A percentile compares a stretch with the other conserved stretches of the same genome.
Conservation (phyloP, 768 basidiomycete species). For the Ramaria sp. region DNA sequence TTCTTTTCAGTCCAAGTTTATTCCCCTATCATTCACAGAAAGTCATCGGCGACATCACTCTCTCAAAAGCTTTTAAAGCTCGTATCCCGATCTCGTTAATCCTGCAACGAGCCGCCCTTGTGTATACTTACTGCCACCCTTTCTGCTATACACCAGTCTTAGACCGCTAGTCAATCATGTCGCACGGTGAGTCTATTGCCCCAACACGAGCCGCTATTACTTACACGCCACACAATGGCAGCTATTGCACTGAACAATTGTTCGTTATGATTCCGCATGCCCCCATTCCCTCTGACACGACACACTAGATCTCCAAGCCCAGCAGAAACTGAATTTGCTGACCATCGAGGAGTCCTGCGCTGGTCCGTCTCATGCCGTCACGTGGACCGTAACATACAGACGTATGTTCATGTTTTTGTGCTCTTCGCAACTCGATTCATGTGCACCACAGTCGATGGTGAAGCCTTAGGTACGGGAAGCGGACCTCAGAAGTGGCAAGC, state of each 20-base stretch:
- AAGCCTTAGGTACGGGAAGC: constrained; percentile 34
- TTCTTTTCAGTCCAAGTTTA: not conserved
- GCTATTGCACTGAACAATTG: constrained; percentile 36
- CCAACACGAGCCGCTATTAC: not conserved
- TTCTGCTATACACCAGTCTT: not conserved
- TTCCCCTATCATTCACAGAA: not conserved
- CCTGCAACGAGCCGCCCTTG: not conserved
- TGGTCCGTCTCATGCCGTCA: constrained; percentile 30
- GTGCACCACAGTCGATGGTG: constrained; percentile 31
- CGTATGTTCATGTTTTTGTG: constrained; percentile 26
- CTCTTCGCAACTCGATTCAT: constrained; percentile 1
- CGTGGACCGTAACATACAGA: constrained; percentile 49
- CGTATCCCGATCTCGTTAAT: not conserved
- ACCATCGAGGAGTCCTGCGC: constrained; percentile 28
- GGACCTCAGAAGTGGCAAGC: constrained; percentile 30
- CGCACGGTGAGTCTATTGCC: not conserved
- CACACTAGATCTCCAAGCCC: constrained; percentile 31
- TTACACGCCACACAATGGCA: not conserved
- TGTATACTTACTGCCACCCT: not conserved
- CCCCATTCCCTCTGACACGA: not conserved
- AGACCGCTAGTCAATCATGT: not conserved
- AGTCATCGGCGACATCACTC: not conserved
- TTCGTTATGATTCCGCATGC: constrained; percentile 16
- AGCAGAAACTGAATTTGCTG: constrained; percentile 24
- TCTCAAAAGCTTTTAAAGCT: not conserved